A percentile compares a stretch with the other conserved stretches of the same genome.
These are phyloP conservation scores for Firmiana major DNA, from an alignment of 345 rosid species.

Conservation along the genomic window DNA sequence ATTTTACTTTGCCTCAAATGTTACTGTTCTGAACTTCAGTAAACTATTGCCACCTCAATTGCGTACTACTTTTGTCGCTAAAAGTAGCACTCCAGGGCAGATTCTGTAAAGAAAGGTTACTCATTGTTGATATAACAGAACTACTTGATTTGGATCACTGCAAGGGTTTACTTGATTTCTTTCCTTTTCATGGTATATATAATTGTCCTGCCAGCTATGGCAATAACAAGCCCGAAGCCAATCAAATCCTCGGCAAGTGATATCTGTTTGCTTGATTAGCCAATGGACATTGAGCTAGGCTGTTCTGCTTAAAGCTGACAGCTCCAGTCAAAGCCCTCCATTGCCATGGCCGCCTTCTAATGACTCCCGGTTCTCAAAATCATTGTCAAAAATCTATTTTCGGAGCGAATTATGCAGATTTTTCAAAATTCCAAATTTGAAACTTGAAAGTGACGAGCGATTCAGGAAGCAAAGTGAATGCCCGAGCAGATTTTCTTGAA, in stretches of 20 bases:
- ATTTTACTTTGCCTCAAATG: not conserved
- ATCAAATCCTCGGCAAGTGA: not conserved
- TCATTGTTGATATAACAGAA: not conserved
- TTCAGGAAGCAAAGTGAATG: not conserved
- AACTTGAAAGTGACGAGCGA: too few species aligned
- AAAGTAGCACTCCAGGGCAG: not conserved
- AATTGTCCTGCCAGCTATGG: too few species aligned
- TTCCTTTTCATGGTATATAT: too few species aligned
- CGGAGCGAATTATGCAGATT: not conserved
- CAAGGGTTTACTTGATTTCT: not conserved
- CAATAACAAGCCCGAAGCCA: not conserved
- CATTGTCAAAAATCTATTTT: too few species aligned
- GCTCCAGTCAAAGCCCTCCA: not conserved
- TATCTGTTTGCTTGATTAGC: not conserved
- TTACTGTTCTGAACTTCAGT: not conserved
- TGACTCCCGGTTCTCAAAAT: not conserved
- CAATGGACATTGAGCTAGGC: not conserved
- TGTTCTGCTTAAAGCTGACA: not conserved
- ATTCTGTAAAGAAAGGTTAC: not conserved
- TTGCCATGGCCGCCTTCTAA: not conserved
- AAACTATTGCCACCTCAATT: not conserved
- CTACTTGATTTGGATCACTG: not conserved
- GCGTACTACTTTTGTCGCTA: not conserved
- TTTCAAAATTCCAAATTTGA: too few species aligned
- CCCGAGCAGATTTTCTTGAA: not conserved